Evolutionary conservation across 176 grass and related monocot genomes (phyloP), one percentile per base, ranked within the genome.

Genomic region (Avena atlantica): DNA sequence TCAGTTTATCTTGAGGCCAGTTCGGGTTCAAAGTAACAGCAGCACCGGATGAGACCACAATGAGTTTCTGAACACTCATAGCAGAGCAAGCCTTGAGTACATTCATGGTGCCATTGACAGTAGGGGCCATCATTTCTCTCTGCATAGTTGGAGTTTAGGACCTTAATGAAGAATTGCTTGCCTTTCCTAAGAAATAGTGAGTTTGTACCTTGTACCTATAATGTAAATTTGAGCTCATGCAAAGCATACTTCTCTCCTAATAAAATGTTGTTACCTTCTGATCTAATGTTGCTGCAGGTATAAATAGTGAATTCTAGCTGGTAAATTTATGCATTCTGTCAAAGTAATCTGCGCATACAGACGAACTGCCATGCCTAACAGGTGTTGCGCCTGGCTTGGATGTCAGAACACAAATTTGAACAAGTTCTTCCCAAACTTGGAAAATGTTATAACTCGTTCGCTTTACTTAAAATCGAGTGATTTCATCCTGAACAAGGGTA

Each of bases 41-140:
- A 58, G 72, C 61, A 13, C 19, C 53, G 15, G 87, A 83, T 19
- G 87, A 88, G 11, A 83, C 87, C 4, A 88, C 71, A 58, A 88
- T 51, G 16, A 78, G 48, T 57, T 75, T 61, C 53, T 78, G 60
- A 29, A 88, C 36, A 17, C 82, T 50, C 25, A 20, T 23, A 19
- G 74, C 71, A 3, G 48, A 66, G 74, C 87, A 83, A 70, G 80
- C 80, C 61, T 78, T 68, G 4, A 88, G 44, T 31, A 78, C 73
- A 72, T 88, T 88, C 20, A 78, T 25, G 65, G 80, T 88, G 16
- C 87, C 87, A 1, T 48, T 13, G 2, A 88, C 61, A 78, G 87
- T 52, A 60, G 80, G 87, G 45, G 5, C 56, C 31, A 88, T 20
- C 21, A 88, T 16, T 9, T 88, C 81, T 70, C 11, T 61, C 81